Percentiles rank a stretch among this genome's conserved stretches.
Evolutionary conservation across 257 asterid species (phyloP).

Genomic region (Solanum chilense): DNA sequence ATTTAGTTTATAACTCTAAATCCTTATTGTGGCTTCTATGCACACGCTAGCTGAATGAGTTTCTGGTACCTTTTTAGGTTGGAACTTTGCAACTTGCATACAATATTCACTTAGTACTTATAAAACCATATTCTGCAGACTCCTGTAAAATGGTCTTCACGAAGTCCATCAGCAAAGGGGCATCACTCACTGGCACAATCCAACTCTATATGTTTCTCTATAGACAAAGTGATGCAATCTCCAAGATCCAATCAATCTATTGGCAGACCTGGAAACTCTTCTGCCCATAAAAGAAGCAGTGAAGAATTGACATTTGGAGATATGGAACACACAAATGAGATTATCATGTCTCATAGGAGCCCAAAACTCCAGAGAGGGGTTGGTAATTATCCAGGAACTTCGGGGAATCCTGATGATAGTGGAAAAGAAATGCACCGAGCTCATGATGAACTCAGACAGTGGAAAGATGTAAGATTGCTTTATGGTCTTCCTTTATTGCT

Average conservation of each 20-base stretch:
- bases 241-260: constrained; percentile 24
- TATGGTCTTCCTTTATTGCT: not conserved
- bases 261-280: constrained; percentile 15
- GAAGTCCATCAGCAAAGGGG: constrained; percentile 30
- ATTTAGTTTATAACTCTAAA: not conserved
- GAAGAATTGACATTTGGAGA: constrained; percentile 25
- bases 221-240: constrained; percentile 11
- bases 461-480: constrained; percentile 54
- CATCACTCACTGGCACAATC: not conserved
- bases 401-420: constrained; percentile 17
- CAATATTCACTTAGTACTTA: not conserved
- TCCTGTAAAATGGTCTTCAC: constrained; percentile 25
- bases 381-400: constrained; percentile 12
- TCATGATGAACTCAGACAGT: constrained; percentile 33
- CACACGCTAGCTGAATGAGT: not conserved
- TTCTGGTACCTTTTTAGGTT: not conserved
- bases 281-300: constrained; percentile 45
- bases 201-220: not conserved
- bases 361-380: constrained; percentile 50
- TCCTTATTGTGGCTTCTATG: not conserved
- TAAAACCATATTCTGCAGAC: constrained; percentile 22
- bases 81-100: not conserved
- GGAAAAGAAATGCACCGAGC: constrained; percentile 9
- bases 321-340: constrained; percentile 23
- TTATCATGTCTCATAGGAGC: constrained; percentile 29